Evolutionary conservation across 495 filamentous ascomycete genomes (phyloP).

Genomic region (Lasiosphaeriaceae sp.): DNA sequence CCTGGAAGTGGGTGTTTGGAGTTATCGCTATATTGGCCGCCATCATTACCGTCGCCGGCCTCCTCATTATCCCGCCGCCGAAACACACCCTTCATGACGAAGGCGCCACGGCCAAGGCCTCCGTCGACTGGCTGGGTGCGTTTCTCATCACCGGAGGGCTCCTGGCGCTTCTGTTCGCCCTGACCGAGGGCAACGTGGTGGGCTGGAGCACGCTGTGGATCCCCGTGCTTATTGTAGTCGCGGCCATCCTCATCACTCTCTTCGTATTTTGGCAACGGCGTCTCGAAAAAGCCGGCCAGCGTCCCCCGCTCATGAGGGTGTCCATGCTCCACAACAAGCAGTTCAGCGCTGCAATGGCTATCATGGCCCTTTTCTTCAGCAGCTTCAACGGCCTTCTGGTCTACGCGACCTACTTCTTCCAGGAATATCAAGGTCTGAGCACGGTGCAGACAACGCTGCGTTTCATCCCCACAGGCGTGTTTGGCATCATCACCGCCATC

Average conservation of each 20-base stretch:
- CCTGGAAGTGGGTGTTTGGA: conserved; percentile 65
- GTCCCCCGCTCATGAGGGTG: conserved; percentile 56
- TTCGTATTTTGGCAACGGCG: conserved; percentile 66
- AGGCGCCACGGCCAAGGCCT: conserved; percentile 21
- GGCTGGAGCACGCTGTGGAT: conserved; percentile 69
- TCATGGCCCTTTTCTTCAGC: conserved; percentile 57
- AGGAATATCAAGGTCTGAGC: conserved; percentile 53
- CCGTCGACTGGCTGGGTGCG: conserved; percentile 64
- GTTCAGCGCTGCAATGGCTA: conserved; percentile 57
- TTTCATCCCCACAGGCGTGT: conserved; percentile 57
- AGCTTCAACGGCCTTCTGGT: conserved; percentile 57
- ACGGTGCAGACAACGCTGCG: conserved; percentile 56
- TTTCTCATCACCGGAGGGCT: conserved; percentile 60
- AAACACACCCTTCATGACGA: conserved; percentile 26
- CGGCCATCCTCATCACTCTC: conserved; percentile 50
- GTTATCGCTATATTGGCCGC: conserved; percentile 60
- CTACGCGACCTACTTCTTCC: conserved; percentile 60
- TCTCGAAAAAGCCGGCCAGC: conserved; percentile 41
- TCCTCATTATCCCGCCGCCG: conserved; percentile 64
- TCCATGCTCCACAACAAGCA: conserved; percentile 48
- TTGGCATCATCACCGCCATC: conserved; percentile 45
- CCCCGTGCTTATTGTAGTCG: conserved; percentile 58
- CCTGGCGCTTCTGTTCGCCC: conserved; percentile 56
- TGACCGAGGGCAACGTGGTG: conserved; percentile 60
- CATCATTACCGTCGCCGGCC: conserved; percentile 52